These are phyloP conservation scores for Sanghuangporus weigelae DNA, from an alignment of 1,284 basidiomycete genomes.

Conservation along the genomic window DNA sequence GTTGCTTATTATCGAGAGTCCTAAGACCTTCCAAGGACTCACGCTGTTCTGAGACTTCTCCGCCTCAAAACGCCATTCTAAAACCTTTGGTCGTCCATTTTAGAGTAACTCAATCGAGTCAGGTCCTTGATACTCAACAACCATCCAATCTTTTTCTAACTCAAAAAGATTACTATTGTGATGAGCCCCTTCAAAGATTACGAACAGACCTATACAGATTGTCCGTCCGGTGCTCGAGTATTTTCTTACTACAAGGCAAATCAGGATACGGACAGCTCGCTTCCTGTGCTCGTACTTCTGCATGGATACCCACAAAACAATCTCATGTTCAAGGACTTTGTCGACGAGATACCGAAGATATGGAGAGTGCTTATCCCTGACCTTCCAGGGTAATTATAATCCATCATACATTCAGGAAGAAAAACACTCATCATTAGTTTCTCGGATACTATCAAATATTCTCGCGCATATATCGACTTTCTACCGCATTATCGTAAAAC, in stretches of 20 bases:
- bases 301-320: conserved; percentile 28
- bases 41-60: no score
- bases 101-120: no score
- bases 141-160: no score
- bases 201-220: conserved; percentile 10
- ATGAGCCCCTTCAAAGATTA: conserved; percentile 4
- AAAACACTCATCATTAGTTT: neutral
- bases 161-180: neutral
- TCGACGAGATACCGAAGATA: conserved; percentile 19
- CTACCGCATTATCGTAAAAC: neutral
- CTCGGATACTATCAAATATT: neutral
- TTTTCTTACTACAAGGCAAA: conserved; percentile 10
- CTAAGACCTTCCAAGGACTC: no score
- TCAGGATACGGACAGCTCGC: neutral
- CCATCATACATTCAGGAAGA: neutral
- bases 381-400: conserved; percentile 23
- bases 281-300: conserved; percentile 24
- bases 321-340: conserved; percentile 24
- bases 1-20: no score
- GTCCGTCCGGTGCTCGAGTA: conserved; percentile 14
- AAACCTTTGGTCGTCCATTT: no score
- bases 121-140: no score
- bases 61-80: no score
- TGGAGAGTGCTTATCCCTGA: conserved; percentile 25
- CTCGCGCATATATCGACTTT: neutral